Base-by-base conservation (phyloP, 2,329 filamentous ascomycete genomes). In the Cytospora piceicola region DNA sequence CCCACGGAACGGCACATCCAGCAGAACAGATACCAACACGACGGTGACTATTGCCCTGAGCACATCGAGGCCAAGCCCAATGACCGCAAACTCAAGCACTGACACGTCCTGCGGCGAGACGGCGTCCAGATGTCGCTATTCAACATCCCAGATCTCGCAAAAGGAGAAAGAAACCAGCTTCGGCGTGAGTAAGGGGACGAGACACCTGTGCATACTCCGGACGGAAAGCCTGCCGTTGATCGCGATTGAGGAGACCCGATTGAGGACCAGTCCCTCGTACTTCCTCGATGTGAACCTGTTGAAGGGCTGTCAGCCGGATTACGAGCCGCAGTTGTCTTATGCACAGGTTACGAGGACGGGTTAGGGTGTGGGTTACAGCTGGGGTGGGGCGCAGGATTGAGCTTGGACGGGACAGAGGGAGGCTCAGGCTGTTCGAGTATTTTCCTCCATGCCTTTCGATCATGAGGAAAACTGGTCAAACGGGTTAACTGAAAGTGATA, bases 291-390 rank as follows among this genome's bases (percentile, higher is more conserved):
- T 56, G 14, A 66, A 66, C 51, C 27, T 64, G 27, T 55, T 57
- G 49, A 59, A 30, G 30, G 32, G 61, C 5, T 57, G 56, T 36
- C 22, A 49, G 14, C 60, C 55, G 7, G 64, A 66, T 1, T 66
- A 66, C 22, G 34, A 66, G 55, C 55, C 60, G 3, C 49, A 66
- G 17, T 30, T 66, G 24, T 54, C 36, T 49, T 66, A 61, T 51
- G 27, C 51, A 7, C 55, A 60, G 24, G 39, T 36, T 11, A 34
- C 9, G n/a, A 34, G 27, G 36, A 66, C 36, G 20, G 24, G 17
- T 24, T 64, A 55, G 64, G 64, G 0, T 66, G 64, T 17, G 61
- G 64, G 27, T 17, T 66, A 42, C 64, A 66, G 52, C 42, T 64
- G 51, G 46, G 64, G 20, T 14, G 64, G 4, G 65, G 55, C 3